phyloP scores from a whole-genome alignment of 176 grass and related monocot species.

The Lolium multiflorum region DNA sequence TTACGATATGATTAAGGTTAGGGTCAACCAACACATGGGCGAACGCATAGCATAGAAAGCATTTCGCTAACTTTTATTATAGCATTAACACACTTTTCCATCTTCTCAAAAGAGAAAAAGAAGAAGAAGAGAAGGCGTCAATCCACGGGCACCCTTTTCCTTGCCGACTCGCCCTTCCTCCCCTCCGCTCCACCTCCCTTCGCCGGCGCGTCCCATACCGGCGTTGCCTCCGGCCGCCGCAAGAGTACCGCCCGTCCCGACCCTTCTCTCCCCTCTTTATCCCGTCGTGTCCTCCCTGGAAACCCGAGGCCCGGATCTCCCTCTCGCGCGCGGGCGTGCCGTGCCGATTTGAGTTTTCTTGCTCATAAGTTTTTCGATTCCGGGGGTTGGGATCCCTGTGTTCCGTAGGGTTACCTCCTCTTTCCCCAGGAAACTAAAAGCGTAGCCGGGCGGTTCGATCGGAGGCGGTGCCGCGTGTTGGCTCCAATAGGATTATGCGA shows the following conservation, averaged over 20 bases:
- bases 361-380: too few relatives aligned
- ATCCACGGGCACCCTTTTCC: not conserved
- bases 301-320: not conserved
- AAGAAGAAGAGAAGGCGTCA: not conserved
- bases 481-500: not conserved
- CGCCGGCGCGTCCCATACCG: not conserved
- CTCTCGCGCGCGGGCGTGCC: not conserved
- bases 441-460: not conserved
- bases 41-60: too few relatives aligned
- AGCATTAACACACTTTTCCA: not conserved
- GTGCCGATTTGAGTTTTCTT: not conserved
- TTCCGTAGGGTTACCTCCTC: not conserved
- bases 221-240: not conserved
- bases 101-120: not conserved
- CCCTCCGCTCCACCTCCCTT: not conserved
- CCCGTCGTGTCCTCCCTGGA: not conserved
- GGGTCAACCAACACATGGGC: not conserved
- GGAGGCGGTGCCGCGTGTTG: not conserved
- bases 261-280: not conserved
- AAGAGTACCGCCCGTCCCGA: not conserved
- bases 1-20: not conserved
- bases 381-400: not conserved
- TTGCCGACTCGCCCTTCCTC: slow-evolving; percentile 28
- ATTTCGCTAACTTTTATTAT: too few relatives aligned
- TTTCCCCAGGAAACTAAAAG: too few relatives aligned